These are phyloP conservation scores for Hypholoma sublateritium DNA, from an alignment of 768 basidiomycete genomes.

Conservation along the genomic window DNA sequence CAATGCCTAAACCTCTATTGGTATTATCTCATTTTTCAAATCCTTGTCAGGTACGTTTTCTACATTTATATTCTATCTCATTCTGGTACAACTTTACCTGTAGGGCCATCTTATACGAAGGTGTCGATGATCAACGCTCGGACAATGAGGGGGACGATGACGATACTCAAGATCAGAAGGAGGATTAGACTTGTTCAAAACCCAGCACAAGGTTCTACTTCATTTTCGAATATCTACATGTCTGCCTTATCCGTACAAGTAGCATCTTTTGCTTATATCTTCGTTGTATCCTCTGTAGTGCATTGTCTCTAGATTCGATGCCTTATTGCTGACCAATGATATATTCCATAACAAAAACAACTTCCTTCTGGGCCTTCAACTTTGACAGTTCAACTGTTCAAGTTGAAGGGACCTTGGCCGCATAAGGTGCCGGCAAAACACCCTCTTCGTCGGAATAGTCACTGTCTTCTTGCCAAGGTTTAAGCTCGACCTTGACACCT, in stretches of 20 bases:
- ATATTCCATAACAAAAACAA: neutral
- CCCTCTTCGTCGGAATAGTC: constrained; percentile 48
- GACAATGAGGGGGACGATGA: constrained; percentile 77
- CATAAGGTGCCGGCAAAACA: constrained; percentile 2
- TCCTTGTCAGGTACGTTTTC: constrained; percentile 64
- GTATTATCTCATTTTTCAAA: constrained; percentile 83
- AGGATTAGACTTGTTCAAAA: neutral
- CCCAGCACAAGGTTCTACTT: neutral
- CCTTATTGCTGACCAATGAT: neutral
- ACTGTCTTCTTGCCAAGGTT: constrained; percentile 58
- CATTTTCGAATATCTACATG: too few relatives aligned
- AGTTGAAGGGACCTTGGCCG: too few relatives aligned
- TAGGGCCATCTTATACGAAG: constrained; percentile 52
- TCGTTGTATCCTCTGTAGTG: too few relatives aligned
- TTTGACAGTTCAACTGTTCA: too few relatives aligned
- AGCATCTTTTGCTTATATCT: too few relatives aligned
- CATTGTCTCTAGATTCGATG: too few relatives aligned
- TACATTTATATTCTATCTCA: neutral
- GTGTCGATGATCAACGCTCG: constrained; percentile 72
- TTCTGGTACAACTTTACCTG: constrained; percentile 8
- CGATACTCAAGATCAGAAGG: constrained; percentile 23
- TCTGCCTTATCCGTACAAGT: too few relatives aligned
- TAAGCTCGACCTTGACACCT: constrained; percentile 55
- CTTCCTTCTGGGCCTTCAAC: too few relatives aligned
- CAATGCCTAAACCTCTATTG: constrained; percentile 91